Evolutionary conservation across 1,284 basidiomycete species (phyloP), one percentile per base, ranked within the genome.

Genomic region (Lentinula novae-zelandiae): DNA sequence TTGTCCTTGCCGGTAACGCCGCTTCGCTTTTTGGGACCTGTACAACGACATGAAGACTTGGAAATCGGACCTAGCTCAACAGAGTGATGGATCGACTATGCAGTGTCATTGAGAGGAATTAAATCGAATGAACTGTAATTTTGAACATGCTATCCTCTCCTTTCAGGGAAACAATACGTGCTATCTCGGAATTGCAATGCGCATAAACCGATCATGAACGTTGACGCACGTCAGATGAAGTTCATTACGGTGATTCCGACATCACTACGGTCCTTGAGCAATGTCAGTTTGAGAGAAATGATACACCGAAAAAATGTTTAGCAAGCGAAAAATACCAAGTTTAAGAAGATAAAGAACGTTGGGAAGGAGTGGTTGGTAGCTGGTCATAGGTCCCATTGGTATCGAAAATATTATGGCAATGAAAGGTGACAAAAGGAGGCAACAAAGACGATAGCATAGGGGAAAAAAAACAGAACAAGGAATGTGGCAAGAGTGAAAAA

Each of bases 1-100:
- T 63, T 4, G 53, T 20, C n/a, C 51, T 63, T 33, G 22, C 52
- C 5, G 62, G 62, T 17, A 52, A 63, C 15, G 40, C 54, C 27
- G 62, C 51, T 31, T 51, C 49, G 2, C 49, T 63, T 46, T 63
- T 63, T 57, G 58, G 58, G 9, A 53, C 31, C 8, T 63, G 62
- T 40, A 63, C 62, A 10, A 42, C 42, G n/a, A 46, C 39, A 9
- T 48, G 53, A 54, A 22, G 13, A 3, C 20, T 12, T 27, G 6
- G 22, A 46, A 6, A 5, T 12, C 38, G 9, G 38, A 4, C 27
- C 27, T 27, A 4, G 27, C 27, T 27, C 3, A 3, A 27, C 27
- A 27, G 27, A 27, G 27, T 27, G 27, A 27, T 27, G 27, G 27
- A 27, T 0, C 27, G 27, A 27, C 27, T 22, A 22, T 22, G 3